Conservation (phyloP, 352 stramenopile species). For the Pythium brachiatum region DNA sequence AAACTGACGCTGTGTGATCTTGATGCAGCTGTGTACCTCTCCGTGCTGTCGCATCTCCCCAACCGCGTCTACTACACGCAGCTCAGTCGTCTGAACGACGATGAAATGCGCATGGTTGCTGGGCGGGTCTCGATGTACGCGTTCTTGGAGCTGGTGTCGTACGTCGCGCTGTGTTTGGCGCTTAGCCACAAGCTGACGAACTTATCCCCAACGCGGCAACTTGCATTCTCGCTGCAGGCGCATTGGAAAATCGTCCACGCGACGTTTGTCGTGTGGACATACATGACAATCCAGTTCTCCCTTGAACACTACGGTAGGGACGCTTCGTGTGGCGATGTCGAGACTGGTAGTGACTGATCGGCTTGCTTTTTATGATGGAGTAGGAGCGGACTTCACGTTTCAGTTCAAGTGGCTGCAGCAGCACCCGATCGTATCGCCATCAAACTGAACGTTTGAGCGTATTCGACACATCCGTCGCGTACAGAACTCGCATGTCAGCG, state of each 20-base stretch:
- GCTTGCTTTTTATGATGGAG: not conserved
- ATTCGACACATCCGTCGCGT: too few relatives aligned
- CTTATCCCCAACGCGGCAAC: not conserved
- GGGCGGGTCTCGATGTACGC: not conserved
- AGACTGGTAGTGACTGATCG: not conserved
- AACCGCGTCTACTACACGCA: conserved; percentile 1
- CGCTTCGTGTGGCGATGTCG: not conserved
- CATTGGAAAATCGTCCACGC: not conserved
- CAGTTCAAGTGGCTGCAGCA: not conserved
- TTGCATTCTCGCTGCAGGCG: not conserved
- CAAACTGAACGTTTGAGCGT: not conserved
- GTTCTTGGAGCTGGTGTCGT: not conserved
- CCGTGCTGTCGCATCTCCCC: not conserved
- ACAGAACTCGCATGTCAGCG: not conserved
- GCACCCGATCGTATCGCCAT: not conserved
- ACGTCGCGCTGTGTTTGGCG: not conserved
- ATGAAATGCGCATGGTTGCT: not conserved
- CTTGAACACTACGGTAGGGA: not conserved
- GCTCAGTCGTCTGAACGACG: not conserved
- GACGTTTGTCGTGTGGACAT: not conserved
- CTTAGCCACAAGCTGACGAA: not conserved
- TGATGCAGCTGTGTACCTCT: not conserved
- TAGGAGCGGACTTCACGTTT: not conserved
- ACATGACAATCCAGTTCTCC: not conserved
- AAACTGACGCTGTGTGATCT: too few relatives aligned